phyloP scores from a whole-genome alignment of 768 basidiomycete species.

The Podaxis sp. region DNA sequence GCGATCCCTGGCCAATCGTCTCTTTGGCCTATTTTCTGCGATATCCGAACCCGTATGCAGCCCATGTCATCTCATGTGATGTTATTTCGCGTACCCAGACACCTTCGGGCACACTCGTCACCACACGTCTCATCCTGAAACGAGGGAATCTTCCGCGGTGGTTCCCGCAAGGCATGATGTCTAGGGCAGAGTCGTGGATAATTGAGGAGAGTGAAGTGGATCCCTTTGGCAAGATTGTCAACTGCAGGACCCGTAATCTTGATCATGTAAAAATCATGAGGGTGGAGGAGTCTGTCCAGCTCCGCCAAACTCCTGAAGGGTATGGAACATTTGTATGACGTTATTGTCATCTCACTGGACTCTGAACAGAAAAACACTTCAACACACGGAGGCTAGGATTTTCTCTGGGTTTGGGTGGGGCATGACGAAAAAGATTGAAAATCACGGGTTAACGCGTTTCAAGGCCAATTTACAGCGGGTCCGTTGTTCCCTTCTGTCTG shows the following conservation, averaged over 20 bases:
- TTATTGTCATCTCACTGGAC: neutral
- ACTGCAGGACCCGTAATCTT: constrained; percentile 81
- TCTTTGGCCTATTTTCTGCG: constrained; percentile 92
- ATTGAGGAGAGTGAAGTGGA: constrained; percentile 95
- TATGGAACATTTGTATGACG: constrained; percentile 28
- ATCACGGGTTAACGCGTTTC: constrained; percentile 77
- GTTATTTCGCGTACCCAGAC: constrained; percentile 82
- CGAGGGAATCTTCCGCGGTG: constrained; percentile 87
- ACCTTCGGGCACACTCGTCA: constrained; percentile 69
- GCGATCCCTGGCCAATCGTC: constrained; percentile 93
- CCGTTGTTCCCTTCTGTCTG: constrained; percentile 21
- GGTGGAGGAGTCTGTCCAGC: constrained; percentile 76
- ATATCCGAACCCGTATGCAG: constrained; percentile 93
- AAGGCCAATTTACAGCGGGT: constrained; percentile 86
- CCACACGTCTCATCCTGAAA: constrained; percentile 90
- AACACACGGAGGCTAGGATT: constrained; percentile 83
- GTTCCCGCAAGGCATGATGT: constrained; percentile 81
- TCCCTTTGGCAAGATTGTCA: constrained; percentile 69
- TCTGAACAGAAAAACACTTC: constrained; percentile 62
- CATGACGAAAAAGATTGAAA: constrained; percentile 82
- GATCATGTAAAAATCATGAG: constrained; percentile 95
- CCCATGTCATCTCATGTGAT: constrained; percentile 93
- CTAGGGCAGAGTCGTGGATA: constrained; percentile 89
- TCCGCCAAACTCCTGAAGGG: constrained; percentile 70
- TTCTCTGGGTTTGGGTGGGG: constrained; percentile 91